Conservation (phyloP, 2,329 filamentous ascomycete genomes). For the Xenoacremonium recifei region DNA sequence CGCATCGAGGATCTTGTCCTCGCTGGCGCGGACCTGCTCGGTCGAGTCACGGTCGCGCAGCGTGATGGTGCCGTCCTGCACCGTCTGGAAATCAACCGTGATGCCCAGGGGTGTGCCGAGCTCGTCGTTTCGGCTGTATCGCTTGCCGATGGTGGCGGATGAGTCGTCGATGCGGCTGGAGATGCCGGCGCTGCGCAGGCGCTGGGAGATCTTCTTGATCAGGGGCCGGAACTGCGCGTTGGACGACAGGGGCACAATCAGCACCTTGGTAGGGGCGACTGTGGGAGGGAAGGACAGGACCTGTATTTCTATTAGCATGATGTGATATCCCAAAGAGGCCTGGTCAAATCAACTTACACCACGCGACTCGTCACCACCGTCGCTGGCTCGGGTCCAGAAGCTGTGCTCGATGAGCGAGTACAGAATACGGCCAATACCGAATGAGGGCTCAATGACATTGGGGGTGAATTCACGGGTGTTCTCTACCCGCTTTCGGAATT, state of each 20-base stretch:
- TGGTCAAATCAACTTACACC: conserved; percentile 60
- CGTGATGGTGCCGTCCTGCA: conserved; percentile 81
- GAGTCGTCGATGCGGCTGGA: conserved; percentile 89
- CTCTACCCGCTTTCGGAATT: conserved; percentile 79
- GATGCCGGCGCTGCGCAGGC: conserved; percentile 60
- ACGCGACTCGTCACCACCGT: conserved; percentile 68
- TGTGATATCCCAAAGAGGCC: neutral
- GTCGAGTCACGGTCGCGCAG: conserved; percentile 86
- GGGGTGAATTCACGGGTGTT: conserved; percentile 89
- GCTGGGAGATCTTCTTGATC: conserved; percentile 68
- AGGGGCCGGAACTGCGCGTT: conserved; percentile 80
- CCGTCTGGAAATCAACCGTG: conserved; percentile 90
- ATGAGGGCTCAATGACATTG: conserved; percentile 96
- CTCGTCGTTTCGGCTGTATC: conserved; percentile 92
- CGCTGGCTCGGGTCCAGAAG: conserved; percentile 80
- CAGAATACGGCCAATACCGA: conserved; percentile 92
- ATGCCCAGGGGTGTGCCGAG: conserved; percentile 88
- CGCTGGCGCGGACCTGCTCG: conserved; percentile 78
- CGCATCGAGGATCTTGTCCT: conserved; percentile 76
- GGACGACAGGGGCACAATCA: conserved; percentile 86
- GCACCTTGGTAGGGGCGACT: conserved; percentile 91
- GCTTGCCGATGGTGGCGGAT: conserved; percentile 88
- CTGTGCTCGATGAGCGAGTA: conserved; percentile 92
- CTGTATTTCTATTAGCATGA: conserved; percentile 30
- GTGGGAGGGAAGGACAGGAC: conserved; percentile 56